A percentile compares a stretch with the other conserved stretches of the same genome.
phyloP scores from a whole-genome alignment of 495 filamentous ascomycete species.

The Staphylotrichum longicolle region DNA sequence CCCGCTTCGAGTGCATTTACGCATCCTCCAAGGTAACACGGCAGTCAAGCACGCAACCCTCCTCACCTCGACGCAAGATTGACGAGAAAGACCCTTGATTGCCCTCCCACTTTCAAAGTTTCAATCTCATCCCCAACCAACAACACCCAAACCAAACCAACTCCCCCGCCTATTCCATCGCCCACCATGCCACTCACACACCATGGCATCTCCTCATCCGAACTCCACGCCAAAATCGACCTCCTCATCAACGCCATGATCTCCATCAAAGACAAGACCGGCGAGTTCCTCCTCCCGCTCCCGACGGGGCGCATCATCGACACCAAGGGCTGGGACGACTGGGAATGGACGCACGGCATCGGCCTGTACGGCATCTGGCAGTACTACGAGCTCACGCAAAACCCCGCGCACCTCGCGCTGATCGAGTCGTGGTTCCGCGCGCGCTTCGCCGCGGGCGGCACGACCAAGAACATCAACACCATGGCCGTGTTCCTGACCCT shows the following conservation, averaged over 20 bases:
- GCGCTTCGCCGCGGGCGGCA: constrained; percentile 63
- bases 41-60: too few relatives aligned
- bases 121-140: background rate
- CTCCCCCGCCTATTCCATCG: background rate
- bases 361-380: constrained; percentile 77
- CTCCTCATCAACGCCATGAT: constrained; percentile 65
- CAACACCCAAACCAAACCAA: background rate
- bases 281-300: constrained; percentile 64
- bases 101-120: too few relatives aligned
- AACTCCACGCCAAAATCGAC: constrained; percentile 57
- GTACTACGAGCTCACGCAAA: constrained; percentile 63
- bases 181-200: constrained; percentile 40
- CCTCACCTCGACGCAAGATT: too few relatives aligned
- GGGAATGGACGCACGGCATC: constrained; percentile 81
- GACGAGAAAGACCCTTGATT: too few relatives aligned
- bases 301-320: constrained; percentile 73
- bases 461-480: constrained; percentile 80
- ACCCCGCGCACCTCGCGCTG: constrained; percentile 51
- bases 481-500: constrained; percentile 72
- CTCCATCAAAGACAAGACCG: constrained; percentile 67
- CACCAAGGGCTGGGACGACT: constrained; percentile 73
- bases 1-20: background rate
- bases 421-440: constrained; percentile 67
- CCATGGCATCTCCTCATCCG: constrained; percentile 40
- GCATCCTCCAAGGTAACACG: too few relatives aligned